Evolutionary conservation across 139 green algal species (phyloP), one percentile per base, ranked within the genome.

Genomic region (Coelastrella sp.): DNA sequence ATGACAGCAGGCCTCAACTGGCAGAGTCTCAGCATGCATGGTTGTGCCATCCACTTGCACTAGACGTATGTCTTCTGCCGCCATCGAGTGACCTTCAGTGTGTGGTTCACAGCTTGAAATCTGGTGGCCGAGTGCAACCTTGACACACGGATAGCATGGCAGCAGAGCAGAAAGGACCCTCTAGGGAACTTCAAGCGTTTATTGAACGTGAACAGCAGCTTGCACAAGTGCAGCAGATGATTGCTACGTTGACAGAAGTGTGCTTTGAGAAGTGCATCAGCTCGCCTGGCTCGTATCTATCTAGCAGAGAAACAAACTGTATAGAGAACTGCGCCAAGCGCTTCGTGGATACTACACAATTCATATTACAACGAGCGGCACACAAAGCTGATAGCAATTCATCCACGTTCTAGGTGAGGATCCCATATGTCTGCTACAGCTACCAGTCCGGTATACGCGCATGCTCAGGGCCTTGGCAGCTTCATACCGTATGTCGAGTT

Each of bases 301-400:
- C 83, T 56, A 93, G 92, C 79, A 92, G 93, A 16, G 95, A 97
- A 87, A 89, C 85, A n/a, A 77, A 68, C 20, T 97, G 95, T 87
- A 76, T 97, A 13, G 92, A 94, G 58, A 96, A 97, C 88, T 97
- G 95, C 77, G 93, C 95, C 4, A 96, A 95, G 82, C 93, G 95
- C 1, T 97, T 97, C 76, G 83, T 97, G n/a, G 95, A 97, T 56
- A 93, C 95, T 3, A 96, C 95, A 22, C 93, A 96, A 88, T 95
- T 95, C 80, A 94, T 96, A 77, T 79, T 96, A 65, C 94, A 95
- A 84, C 89, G 94, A 10, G 94, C 94, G 5, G 84, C 89, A 11
- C 93, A 95, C 76, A 95, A 95, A 86, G 92, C 93, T 7, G 65
- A 91, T 8, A 66, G 61, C 73, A 60, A 17, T 65, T 54, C 32